Conservation (phyloP, 2,329 filamentous ascomycete species). For the Paecilomyces formosus region DNA sequence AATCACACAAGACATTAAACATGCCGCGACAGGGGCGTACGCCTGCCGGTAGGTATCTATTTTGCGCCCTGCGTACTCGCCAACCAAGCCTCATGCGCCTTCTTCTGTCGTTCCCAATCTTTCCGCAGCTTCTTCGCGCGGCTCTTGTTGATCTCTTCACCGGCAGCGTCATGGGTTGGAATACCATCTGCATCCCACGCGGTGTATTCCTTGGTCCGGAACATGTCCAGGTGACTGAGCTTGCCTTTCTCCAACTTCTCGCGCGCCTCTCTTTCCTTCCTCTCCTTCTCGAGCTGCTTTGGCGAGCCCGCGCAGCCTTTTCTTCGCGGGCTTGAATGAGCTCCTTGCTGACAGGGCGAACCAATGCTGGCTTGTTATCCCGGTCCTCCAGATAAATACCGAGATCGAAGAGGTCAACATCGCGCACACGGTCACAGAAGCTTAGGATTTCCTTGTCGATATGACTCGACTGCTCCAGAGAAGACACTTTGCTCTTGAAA, state of each 20-base stretch:
- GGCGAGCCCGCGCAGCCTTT: constrained; percentile 39
- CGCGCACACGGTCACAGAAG: constrained; percentile 73
- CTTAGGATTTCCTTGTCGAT: constrained; percentile 65
- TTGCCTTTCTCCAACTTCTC: constrained; percentile 49
- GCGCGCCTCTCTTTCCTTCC: constrained; percentile 46
- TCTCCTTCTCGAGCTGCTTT: constrained; percentile 53
- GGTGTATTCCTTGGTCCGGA: constrained; percentile 54
- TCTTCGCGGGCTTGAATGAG: constrained; percentile 49
- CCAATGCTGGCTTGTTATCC: constrained; percentile 60
- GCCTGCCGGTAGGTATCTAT: background rate
- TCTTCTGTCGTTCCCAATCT: constrained; percentile 86
- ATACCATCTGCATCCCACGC: constrained; percentile 79
- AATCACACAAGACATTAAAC: background rate
- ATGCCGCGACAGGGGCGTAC: background rate
- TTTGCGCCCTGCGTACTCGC: constrained; percentile 4
- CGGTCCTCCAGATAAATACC: constrained; percentile 86
- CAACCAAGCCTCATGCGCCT: constrained; percentile 62
- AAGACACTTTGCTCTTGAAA: constrained; percentile 32
- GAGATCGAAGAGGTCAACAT: constrained; percentile 71
- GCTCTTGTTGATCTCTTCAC: constrained; percentile 73
- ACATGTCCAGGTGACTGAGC: constrained; percentile 52
- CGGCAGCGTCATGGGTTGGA: constrained; percentile 68
- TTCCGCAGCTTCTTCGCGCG: constrained; percentile 76
- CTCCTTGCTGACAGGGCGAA: constrained; percentile 57
- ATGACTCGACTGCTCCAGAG: constrained; percentile 38